Percentiles rank a stretch among this genome's conserved stretches.
Conservation (phyloP, 768 basidiomycete species). For the Sporobolomyces pararoseus region DNA sequence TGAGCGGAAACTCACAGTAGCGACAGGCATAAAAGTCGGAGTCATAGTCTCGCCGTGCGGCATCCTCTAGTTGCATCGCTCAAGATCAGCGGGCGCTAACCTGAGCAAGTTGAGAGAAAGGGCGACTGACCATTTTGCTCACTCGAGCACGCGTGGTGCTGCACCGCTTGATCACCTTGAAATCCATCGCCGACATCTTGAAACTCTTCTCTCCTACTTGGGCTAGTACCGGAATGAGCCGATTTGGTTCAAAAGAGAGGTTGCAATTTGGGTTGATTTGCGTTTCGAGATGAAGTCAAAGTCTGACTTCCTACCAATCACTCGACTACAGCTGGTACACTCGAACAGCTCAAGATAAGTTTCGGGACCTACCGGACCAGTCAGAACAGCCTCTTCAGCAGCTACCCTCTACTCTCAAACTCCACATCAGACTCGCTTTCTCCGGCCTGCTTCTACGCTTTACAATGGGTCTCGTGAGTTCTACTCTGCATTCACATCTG, state of each 20-base stretch:
- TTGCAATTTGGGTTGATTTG: background rate
- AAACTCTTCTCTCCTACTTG: background rate
- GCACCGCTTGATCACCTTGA: slow-evolving; percentile 16
- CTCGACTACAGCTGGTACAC: background rate
- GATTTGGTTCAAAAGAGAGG: background rate
- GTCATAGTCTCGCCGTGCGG: slow-evolving; percentile 62
- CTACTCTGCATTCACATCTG: background rate
- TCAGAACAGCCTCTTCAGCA: too few species aligned
- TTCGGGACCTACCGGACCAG: too few species aligned
- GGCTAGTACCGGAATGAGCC: background rate
- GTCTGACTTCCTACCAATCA: background rate
- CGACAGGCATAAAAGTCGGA: slow-evolving; percentile 91
- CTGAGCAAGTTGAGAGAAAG: background rate
- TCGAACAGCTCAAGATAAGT: background rate
- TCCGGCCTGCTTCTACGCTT: too few species aligned
- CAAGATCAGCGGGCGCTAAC: background rate
- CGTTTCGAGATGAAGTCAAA: too few species aligned
- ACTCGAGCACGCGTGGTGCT: slow-evolving; percentile 12
- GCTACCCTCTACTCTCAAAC: too few species aligned
- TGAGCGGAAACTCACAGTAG: slow-evolving; percentile 54
- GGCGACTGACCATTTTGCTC: slow-evolving; percentile 5
- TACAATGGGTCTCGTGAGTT: slow-evolving; percentile 12
- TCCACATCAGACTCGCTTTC: too few species aligned
- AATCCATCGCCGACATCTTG: slow-evolving; percentile 19
- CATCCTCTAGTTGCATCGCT: slow-evolving; percentile 54